Evolutionary conservation across 768 basidiomycete species (phyloP), one percentile per base, ranked within the genome.

Genomic region (Baorangia bicolor): DNA sequence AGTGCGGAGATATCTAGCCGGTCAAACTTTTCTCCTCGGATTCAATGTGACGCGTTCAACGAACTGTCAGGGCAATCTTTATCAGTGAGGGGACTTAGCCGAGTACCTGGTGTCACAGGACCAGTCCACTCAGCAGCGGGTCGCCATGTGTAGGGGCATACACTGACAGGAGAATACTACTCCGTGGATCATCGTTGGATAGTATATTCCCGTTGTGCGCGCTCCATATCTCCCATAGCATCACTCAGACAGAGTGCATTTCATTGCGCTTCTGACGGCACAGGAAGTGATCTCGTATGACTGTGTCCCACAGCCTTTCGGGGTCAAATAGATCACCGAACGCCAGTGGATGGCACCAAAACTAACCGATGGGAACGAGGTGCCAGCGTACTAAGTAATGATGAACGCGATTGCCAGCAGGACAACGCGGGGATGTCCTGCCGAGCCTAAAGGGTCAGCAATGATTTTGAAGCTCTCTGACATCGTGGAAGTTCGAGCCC

Each of bases 341-440:
- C 27, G 46, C 21, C 21, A 16, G 20, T 43, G 16, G 34, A 30
- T n/a, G 9, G 11, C 51, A 16, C n/a, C 23, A 42, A 25, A 11
- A 18, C 16, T 27, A 51, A 44, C 61, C 61, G 61, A 39, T 63
- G 61, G 56, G 52, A 62, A 53, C 25, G 21, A 41, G n/a, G 16
- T n/a, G 21, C 14, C 28, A 38, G 11, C 16, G 16, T 13, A 5
- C 25, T 25, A 2, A 21, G n/a, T n/a, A 21, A 28, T 30, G 18
- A 44, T 37, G 6, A 23, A 34, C 14, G 3, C 20, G 21, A 25
- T 25, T 35, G 51, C 55, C 49, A 55, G 54, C 58, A 35, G 40
- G 33, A 53, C 37, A 27, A n/a, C 10, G 11, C 8, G 34, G 16
- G 18, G 20, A 46, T 20, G 18, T 46, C 25, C 18, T 27, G n/a